Evolutionary conservation across 495 filamentous ascomycete genomes (phyloP).

Genomic region (Thermothielavioides terrestris): DNA sequence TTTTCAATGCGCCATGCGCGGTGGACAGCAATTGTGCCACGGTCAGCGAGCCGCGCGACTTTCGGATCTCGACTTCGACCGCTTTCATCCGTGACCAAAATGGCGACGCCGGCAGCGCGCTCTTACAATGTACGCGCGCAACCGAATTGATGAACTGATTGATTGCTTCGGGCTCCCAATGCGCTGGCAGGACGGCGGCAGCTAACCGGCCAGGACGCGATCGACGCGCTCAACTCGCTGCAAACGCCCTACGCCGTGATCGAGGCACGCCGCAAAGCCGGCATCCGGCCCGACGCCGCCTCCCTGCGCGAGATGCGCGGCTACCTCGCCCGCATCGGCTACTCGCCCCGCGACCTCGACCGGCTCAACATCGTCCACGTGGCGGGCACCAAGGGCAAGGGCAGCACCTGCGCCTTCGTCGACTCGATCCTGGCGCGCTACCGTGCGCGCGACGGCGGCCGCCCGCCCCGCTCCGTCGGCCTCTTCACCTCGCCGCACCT

Average conservation of each 20-base stretch:
- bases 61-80: neutral
- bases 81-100: neutral
- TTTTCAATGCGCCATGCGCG: constrained; percentile 15
- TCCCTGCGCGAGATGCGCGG: constrained; percentile 68
- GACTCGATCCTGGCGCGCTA: constrained; percentile 44
- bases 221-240: constrained; percentile 78
- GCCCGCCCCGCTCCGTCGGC: constrained; percentile 54
- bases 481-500: constrained; percentile 87
- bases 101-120: constrained; percentile 11
- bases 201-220: constrained; percentile 75
- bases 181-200: no score
- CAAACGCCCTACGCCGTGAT: constrained; percentile 79
- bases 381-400: constrained; percentile 91
- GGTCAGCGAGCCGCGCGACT: constrained; percentile 2
- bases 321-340: constrained; percentile 70
- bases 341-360: constrained; percentile 64
- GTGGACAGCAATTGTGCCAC: constrained; percentile 6
- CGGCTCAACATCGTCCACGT: constrained; percentile 72
- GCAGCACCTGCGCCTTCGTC: constrained; percentile 64
- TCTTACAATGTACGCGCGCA: constrained; percentile 23
- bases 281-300: constrained; percentile 55
- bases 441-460: constrained; percentile 22
- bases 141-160: no score
- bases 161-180: no score
- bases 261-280: constrained; percentile 61